Conservation (phyloP, 1,139 yeast species). For the Pichia kudriavzevii region DNA sequence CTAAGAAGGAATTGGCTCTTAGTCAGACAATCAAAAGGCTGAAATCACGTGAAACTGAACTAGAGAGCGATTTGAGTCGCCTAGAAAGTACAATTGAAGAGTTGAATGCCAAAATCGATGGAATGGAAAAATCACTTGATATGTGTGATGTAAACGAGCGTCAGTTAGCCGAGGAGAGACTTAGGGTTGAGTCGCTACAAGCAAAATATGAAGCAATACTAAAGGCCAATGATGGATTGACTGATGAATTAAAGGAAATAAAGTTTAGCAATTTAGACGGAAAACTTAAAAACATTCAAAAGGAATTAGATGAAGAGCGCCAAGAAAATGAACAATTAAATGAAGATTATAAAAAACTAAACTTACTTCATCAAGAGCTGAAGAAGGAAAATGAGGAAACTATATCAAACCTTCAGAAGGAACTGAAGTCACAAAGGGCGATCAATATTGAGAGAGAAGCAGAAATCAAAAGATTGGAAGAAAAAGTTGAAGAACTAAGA, state of each 20-base stretch:
- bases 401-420: conserved; percentile 26
- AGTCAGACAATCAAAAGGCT: conserved; percentile 62
- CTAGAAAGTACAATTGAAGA: conserved; percentile 25
- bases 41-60: conserved; percentile 41
- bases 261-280: conserved; percentile 32
- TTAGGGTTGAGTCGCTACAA: conserved; percentile 25
- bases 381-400: conserved; percentile 32
- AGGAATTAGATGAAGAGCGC: conserved; percentile 32
- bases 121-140: conserved; percentile 28
- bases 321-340: conserved; percentile 28
- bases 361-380: conserved; percentile 35
- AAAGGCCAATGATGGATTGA: conserved; percentile 21
- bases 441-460: conserved; percentile 34
- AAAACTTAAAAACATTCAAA: conserved; percentile 34
- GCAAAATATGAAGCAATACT: conserved; percentile 19
- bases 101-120: conserved; percentile 29
- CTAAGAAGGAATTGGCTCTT: conserved; percentile 65
- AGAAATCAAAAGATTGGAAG: conserved; percentile 45
- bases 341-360: conserved; percentile 34
- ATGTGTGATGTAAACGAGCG: conserved; percentile 24
- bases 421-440: conserved; percentile 22
- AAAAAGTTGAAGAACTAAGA: conserved; percentile 38
- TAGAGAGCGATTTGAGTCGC: conserved; percentile 28
- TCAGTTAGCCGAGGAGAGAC: conserved; percentile 20
- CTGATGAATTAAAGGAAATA: conserved; percentile 27